Conservation (phyloP, 495 filamentous ascomycete species). For the Penicillium odoratum region DNA sequence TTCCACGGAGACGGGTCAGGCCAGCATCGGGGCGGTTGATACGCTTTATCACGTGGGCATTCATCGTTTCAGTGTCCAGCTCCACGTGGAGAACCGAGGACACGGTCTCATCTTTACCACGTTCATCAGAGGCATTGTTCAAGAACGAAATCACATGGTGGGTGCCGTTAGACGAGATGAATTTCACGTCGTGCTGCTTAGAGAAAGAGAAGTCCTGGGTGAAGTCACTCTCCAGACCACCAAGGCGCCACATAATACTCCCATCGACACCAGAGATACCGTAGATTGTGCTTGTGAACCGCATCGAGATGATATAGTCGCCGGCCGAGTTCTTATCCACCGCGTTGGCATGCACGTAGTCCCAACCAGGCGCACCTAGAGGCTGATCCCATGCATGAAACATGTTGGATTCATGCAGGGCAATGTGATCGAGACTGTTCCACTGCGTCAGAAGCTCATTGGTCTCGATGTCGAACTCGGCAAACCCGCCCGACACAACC, state of each 20-base stretch:
- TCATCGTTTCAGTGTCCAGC: slow-evolving; percentile 49
- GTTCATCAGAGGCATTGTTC: slow-evolving; percentile 55
- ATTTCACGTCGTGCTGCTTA: slow-evolving; percentile 62
- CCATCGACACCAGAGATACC: slow-evolving; percentile 58
- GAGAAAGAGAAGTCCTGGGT: slow-evolving; percentile 52
- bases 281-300: slow-evolving; percentile 57
- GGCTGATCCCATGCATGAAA: slow-evolving; percentile 41
- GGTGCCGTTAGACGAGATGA: slow-evolving; percentile 50
- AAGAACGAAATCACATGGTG: slow-evolving; percentile 52
- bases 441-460: slow-evolving; percentile 49
- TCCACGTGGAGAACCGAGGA: slow-evolving; percentile 56
- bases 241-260: slow-evolving; percentile 57
- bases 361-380: slow-evolving; percentile 32
- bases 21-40: slow-evolving; percentile 49
- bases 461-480: slow-evolving; percentile 49
- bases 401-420: slow-evolving; percentile 43
- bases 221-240: slow-evolving; percentile 48
- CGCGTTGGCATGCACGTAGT: slow-evolving; percentile 45
- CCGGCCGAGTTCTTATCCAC: slow-evolving; percentile 47
- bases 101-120: slow-evolving; percentile 35
- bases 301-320: slow-evolving; percentile 59
- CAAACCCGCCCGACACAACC: slow-evolving; percentile 41
- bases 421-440: slow-evolving; percentile 44
- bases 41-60: slow-evolving; percentile 41
- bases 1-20: slow-evolving; percentile 61